Base-by-base conservation (phyloP, 371 early-diverging fungal species). In the Mortierella sp. region DNA sequence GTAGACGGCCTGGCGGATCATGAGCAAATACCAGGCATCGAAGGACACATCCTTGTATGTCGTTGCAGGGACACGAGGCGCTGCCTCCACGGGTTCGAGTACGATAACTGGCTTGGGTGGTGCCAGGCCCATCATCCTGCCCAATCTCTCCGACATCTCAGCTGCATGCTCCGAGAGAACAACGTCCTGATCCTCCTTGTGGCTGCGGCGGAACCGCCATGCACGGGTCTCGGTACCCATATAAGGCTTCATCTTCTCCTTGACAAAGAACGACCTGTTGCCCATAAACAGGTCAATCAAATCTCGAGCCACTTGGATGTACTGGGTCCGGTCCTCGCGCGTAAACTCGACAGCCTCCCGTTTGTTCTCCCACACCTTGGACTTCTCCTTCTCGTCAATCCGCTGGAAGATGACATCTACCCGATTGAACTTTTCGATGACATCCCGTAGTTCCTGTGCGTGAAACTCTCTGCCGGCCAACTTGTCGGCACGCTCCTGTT, bases 1-100 rank as follows among this genome's bases (percentile, higher is more conserved):
- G 50, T 91, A 89, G 70, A 89, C 89, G 0, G 92, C 92, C 82
- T 93, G 95, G 81, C 91, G 92, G 19, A 94, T 89, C 83, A 95
- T 89, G 21, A 93, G 87, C 8, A 90, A 79, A 44, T 92, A 89
- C 96, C 96, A 95, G 57, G 90, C 80, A 64, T 88, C 88, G 77
- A 95, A 93, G 9, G 90, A 69, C 31, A 94, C 87, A 5, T 91
- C 92, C 28, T 90, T 91, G 70, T 81, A 86, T 0, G 79, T 72
- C 16, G 82, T 79, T 16, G 86, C 80, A 6, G 80, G 70, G 3
- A 43, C 37, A 5, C 57, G 40, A 2, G 67, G n/a, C 69, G 61
- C 61, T 5, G 34, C 61, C 61, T 74, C 78, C 21, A 48, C 31
- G 8, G 44, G 28, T 21, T 76, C 78, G 19, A 48, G 48, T 3